These are phyloP conservation scores for Halophytophthora batemanensis DNA, from an alignment of 352 stramenopile genomes.

Conservation along the genomic window DNA sequence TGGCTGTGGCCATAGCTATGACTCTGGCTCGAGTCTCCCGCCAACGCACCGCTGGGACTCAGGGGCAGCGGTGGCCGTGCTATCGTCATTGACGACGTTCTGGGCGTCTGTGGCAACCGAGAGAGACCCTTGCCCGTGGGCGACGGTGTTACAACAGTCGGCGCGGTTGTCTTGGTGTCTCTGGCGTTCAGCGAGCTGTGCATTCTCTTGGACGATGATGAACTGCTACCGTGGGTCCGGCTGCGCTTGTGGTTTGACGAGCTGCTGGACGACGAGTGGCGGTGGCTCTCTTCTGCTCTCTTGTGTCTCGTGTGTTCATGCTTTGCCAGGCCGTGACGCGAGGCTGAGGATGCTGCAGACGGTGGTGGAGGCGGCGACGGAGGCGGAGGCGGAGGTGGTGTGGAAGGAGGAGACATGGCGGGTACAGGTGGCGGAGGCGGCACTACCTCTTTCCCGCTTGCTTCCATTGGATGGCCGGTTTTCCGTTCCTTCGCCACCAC, in stretches of 20 bases:
- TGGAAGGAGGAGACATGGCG: conserved; percentile 15
- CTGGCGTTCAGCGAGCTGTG: conserved; percentile 6
- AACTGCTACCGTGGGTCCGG: conserved; percentile 13
- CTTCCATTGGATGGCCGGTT: conserved; percentile 9
- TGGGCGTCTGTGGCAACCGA: conserved; percentile 11
- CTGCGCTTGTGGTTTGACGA: conserved; percentile 24
- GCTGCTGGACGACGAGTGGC: conserved; percentile 12
- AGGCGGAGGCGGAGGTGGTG: conserved; percentile 14
- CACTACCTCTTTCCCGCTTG: conserved; percentile 20
- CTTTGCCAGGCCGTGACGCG: conserved; percentile 3
- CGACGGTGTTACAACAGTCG: conserved; percentile 18
- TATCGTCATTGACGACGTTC: conserved; percentile 17
- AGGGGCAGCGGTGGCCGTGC: conserved; percentile 45
- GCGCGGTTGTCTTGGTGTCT: conserved; percentile 7
- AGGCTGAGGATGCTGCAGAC: conserved; percentile 7
- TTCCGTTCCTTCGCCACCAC: conserved; percentile 10
- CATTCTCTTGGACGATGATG: conserved; percentile 12
- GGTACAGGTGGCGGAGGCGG: conserved; percentile 13
- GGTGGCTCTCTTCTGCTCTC: conserved; percentile 11
- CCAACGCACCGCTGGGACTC: conserved; percentile 15
- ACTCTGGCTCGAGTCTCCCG: conserved; percentile 17
- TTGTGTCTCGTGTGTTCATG: conserved; percentile 12
- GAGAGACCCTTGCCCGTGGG: conserved; percentile 31
- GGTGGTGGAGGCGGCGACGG: conserved; percentile 15
- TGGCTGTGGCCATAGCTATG: conserved; percentile 22